These are phyloP conservation scores for Drechslerella coelobrocha DNA, from an alignment of 2,329 filamentous ascomycete genomes.

Conservation along the genomic window DNA sequence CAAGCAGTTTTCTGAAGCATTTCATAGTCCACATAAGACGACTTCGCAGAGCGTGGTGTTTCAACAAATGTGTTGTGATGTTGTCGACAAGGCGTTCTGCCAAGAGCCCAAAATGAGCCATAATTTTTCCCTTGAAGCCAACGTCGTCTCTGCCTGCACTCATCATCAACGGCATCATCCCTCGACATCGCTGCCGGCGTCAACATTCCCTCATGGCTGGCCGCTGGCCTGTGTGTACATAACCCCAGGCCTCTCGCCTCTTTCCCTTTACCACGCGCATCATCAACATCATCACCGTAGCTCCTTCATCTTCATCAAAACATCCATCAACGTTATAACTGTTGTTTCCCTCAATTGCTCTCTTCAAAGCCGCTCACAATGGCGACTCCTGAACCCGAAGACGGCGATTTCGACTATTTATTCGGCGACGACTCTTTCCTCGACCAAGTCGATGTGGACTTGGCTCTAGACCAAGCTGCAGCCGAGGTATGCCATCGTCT, in stretches of 20 bases:
- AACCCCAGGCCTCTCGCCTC: too few relatives aligned
- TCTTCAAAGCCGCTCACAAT: too few relatives aligned
- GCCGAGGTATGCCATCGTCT: not conserved
- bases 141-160: not conserved
- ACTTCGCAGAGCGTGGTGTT: too few relatives aligned
- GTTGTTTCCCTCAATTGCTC: too few relatives aligned
- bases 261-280: too few relatives aligned
- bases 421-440: not conserved
- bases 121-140: not conserved
- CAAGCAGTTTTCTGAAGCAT: too few relatives aligned
- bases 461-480: not conserved
- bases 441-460: not conserved
- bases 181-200: not conserved
- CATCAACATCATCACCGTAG: too few relatives aligned
- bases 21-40: too few relatives aligned
- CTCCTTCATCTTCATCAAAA: too few relatives aligned
- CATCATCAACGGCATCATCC: too few relatives aligned
- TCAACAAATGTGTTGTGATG: too few relatives aligned
- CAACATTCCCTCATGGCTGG: not conserved
- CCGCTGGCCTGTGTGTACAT: not conserved
- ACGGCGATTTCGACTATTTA: not conserved
- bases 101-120: not conserved
- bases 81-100: not conserved
- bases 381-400: not conserved
- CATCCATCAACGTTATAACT: too few relatives aligned